Evolutionary conservation across 768 basidiomycete species (phyloP).

Genomic region (Amylocystis lapponica): DNA sequence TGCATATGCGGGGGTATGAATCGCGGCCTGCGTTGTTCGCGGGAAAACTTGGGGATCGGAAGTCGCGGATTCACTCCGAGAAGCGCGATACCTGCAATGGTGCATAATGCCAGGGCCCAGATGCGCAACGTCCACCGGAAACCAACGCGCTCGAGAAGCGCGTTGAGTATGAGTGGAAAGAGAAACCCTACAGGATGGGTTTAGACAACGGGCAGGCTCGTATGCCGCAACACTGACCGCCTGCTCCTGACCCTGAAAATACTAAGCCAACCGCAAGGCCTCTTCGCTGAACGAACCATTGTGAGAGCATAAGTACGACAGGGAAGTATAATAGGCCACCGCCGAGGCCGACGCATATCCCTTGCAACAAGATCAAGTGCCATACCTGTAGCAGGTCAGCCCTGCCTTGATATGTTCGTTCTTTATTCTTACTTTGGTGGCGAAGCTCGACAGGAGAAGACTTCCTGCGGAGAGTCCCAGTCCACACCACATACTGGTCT

Average conservation of each 20-base stretch:
- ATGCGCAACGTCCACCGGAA: conserved; percentile 15
- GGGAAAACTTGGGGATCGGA: conserved; percentile 6
- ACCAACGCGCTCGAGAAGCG: conserved; percentile 10
- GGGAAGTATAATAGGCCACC: conserved; percentile 15
- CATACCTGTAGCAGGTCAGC: conserved; percentile 9
- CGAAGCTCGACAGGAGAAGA: conserved; percentile 13
- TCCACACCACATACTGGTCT: conserved; percentile 9
- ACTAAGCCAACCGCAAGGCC: conserved; percentile 16
- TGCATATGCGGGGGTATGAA: conserved; percentile 9
- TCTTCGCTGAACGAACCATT: conserved; percentile 16
- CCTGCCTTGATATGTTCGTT: not conserved
- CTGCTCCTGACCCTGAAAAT: conserved; percentile 14
- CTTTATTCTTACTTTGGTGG: conserved; percentile 6
- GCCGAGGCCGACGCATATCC: conserved; percentile 10
- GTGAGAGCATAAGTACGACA: conserved; percentile 8
- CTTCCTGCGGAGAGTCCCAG: conserved; percentile 5
- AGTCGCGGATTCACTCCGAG: conserved; percentile 11
- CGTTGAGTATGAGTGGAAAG: conserved; percentile 15
- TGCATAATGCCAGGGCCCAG: conserved; percentile 9
- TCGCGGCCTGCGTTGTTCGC: conserved; percentile 3
- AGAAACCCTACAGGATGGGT: conserved; percentile 5
- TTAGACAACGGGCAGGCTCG: not conserved
- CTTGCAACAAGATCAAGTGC: conserved; percentile 16
- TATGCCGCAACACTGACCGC: conserved; percentile 1
- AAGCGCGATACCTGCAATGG: conserved; percentile 8